Evolutionary conservation across 2,329 filamentous ascomycete genomes (phyloP).

Genomic region (Grosmannia huntii): DNA sequence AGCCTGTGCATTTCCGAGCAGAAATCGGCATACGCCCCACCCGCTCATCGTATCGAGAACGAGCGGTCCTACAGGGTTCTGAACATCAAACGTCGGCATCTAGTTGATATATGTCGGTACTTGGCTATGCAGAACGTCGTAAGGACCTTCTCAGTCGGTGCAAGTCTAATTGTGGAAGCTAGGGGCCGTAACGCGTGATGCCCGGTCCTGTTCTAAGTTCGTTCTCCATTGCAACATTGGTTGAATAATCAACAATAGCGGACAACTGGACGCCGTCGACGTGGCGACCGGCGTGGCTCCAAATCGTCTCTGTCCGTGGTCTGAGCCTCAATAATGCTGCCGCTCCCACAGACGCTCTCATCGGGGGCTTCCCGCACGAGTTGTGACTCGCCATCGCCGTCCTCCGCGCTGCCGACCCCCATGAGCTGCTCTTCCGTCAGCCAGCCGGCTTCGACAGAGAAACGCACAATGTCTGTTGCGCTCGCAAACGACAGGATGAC

Average conservation of each 20-base stretch:
- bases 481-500: constrained; percentile 37
- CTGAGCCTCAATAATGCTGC: constrained; percentile 12
- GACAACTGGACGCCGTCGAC: constrained; percentile 6
- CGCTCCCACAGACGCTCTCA: background rate
- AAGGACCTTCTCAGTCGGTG: too few relatives aligned
- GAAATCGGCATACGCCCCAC: too few relatives aligned
- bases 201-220: background rate
- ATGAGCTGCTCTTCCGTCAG: constrained; percentile 38
- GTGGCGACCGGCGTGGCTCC: constrained; percentile 11
- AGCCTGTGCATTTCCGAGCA: too few relatives aligned
- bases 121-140: too few relatives aligned
- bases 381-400: background rate
- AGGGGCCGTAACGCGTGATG: background rate
- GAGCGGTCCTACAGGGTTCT: too few relatives aligned
- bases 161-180: too few relatives aligned
- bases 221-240: background rate
- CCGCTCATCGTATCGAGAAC: too few relatives aligned
- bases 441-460: constrained; percentile 46
- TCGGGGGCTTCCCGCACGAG: background rate
- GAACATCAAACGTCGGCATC: too few relatives aligned
- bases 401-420: constrained; percentile 13
- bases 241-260: constrained; percentile 3
- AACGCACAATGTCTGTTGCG: constrained; percentile 43
- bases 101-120: too few relatives aligned
- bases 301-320: constrained; percentile 9